Base-by-base conservation (phyloP, 1,284 basidiomycete species). In the Gymnopus androsaceus region DNA sequence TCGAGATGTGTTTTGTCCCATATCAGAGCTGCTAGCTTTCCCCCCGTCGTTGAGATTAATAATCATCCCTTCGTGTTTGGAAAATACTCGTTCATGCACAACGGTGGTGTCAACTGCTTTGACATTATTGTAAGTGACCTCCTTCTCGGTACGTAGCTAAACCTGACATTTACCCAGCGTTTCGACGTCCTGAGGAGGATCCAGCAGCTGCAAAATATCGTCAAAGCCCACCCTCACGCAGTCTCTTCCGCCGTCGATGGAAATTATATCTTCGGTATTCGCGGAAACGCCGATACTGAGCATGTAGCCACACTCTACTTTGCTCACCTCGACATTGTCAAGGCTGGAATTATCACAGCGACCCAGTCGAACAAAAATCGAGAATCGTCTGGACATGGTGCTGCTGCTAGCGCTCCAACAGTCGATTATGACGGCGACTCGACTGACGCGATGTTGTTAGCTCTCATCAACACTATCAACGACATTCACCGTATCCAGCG, bases 21-120 rank as follows among this genome's bases (percentile, higher is more conserved):
- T n/a, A 46, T 46, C 30, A 30, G 44, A 30, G 44, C 25, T 21
- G 44, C 44, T 14, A 46, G 44, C 31, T 46, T 46, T 27, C 44
- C 44, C 31, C 44, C 44, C 44, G 44, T 46, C 17, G 44, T 46
- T 17, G 44, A 46, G 31, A 27, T 46, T 2, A 46, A 46, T 28
- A 46, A 46, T 17, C 44, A 46, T 31, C 44, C 44, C 0, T 46
- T 46, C 28, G 31, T 46, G 5, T 46, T 30, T 17, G 44, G 44
- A 9, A 12, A 46, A 30, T 30, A 30, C 28, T 17, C 44, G 1
- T 46, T 46, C 30, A 30, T 30, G 44, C 44, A 46, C n/a, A 46
- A 46, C 19, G 44, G 44, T 4, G 8, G n/a, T 21, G 30, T 46
- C 30, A 28, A 25, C 31, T 25, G 19, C 11, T 46, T 46, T 21